Percentiles rank a stretch among this genome's conserved stretches.
phyloP scores from a whole-genome alignment of 768 basidiomycete genomes.

The Lactarius pseudohatsudake region DNA sequence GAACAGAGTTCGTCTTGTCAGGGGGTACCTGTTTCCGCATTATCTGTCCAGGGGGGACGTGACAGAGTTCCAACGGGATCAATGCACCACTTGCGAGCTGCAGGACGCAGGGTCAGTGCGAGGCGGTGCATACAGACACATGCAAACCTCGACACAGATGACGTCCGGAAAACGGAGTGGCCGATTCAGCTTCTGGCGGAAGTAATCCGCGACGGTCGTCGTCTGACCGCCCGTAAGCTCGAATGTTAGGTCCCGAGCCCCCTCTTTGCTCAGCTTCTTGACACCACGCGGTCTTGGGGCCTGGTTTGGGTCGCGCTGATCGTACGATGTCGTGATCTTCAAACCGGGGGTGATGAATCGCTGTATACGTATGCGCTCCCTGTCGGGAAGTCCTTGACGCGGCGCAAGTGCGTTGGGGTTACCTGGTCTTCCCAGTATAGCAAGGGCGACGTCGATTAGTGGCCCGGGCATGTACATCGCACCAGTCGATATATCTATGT shows the following conservation, averaged over 20 bases:
- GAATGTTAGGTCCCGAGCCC: conserved; percentile 57
- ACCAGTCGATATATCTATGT: conserved; percentile 76
- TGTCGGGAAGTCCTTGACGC: conserved; percentile 44
- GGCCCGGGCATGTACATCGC: conserved; percentile 70
- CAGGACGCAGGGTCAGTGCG: background rate
- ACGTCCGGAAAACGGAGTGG: conserved; percentile 60
- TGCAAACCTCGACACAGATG: conserved; percentile 64
- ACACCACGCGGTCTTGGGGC: conserved; percentile 52
- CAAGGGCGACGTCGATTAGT: conserved; percentile 57
- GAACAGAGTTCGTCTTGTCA: conserved; percentile 60
- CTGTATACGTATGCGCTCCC: conserved; percentile 53
- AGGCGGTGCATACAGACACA: background rate
- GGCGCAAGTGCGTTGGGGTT: conserved; percentile 43
- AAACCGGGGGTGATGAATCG: conserved; percentile 59
- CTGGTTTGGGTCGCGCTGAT: conserved; percentile 15
- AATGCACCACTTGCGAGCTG: conserved; percentile 63
- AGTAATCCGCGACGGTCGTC: conserved; percentile 64
- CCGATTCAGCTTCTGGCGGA: conserved; percentile 51
- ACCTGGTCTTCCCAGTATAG: conserved; percentile 44
- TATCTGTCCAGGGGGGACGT: conserved; percentile 62
- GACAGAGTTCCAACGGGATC: conserved; percentile 67
- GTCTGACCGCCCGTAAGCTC: conserved; percentile 53
- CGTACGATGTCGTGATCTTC: conserved; percentile 45
- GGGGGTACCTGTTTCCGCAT: conserved; percentile 70
- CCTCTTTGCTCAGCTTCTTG: conserved; percentile 54